Percentiles rank a stretch among this genome's conserved stretches.
phyloP scores from a whole-genome alignment of 352 stramenopile species.

The Phytopythium oedochilum region DNA sequence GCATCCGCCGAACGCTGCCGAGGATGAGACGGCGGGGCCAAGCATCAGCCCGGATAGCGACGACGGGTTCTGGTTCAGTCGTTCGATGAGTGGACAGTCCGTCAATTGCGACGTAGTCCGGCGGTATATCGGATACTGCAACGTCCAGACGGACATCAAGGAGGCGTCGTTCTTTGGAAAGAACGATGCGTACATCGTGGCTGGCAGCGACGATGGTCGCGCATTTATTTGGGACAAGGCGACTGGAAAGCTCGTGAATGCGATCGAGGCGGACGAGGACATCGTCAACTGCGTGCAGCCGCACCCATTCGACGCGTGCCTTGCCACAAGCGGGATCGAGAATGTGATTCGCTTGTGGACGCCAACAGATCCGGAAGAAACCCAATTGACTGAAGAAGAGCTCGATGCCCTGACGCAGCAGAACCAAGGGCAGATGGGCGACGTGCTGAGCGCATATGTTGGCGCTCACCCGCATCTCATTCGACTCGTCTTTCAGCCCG shows the following conservation, averaged over 20 bases:
- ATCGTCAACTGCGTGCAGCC: slow-evolving; percentile 89
- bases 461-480: slow-evolving; percentile 55
- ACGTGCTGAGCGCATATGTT: slow-evolving; percentile 39
- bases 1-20: background rate
- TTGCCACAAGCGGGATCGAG: slow-evolving; percentile 83
- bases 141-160: slow-evolving; percentile 90
- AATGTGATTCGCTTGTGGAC: slow-evolving; percentile 79
- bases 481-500: slow-evolving; percentile 61
- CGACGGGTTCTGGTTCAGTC: slow-evolving; percentile 54
- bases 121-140: slow-evolving; percentile 85
- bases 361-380: slow-evolving; percentile 38
- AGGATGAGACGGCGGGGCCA: background rate
- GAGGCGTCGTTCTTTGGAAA: slow-evolving; percentile 84
- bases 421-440: slow-evolving; percentile 71
- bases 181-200: slow-evolving; percentile 85
- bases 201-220: slow-evolving; percentile 82
- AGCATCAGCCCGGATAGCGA: slow-evolving; percentile 5
- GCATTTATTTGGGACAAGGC: slow-evolving; percentile 85
- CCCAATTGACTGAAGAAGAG: slow-evolving; percentile 35
- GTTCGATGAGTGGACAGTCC: slow-evolving; percentile 18
- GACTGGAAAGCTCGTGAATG: slow-evolving; percentile 75
- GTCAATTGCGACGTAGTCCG: slow-evolving; percentile 67
- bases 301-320: slow-evolving; percentile 69
- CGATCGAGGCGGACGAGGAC: slow-evolving; percentile 76
- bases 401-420: slow-evolving; percentile 41